phyloP scores from a whole-genome alignment of 768 basidiomycete species.

The Chalciporus piperatus region DNA sequence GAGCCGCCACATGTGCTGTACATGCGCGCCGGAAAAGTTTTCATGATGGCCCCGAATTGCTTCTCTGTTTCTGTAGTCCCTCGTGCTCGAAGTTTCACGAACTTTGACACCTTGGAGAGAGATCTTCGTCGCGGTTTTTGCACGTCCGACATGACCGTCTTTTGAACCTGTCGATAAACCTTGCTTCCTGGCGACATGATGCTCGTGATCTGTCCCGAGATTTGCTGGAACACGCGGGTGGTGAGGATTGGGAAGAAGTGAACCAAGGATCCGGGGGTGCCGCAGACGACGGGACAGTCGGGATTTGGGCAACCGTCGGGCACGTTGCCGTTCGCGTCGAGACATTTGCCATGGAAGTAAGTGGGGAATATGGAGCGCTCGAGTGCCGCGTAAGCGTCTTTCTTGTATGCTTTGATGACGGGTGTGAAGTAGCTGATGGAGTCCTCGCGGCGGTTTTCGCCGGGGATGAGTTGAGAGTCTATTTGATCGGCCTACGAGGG shows the following conservation, averaged over 20 bases:
- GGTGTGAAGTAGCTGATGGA: slow-evolving; percentile 43
- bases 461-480: slow-evolving; percentile 31
- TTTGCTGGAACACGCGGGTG: slow-evolving; percentile 48
- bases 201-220: slow-evolving; percentile 32
- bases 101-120: slow-evolving; percentile 6
- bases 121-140: slow-evolving; percentile 11
- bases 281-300: slow-evolving; percentile 74
- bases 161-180: slow-evolving; percentile 43
- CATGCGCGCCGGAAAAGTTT: slow-evolving; percentile 29
- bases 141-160: slow-evolving; percentile 38
- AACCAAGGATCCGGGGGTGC: slow-evolving; percentile 77
- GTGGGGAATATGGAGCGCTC: slow-evolving; percentile 60
- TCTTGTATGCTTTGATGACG: slow-evolving; percentile 44
- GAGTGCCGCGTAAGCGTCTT: slow-evolving; percentile 42
- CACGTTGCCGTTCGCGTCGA: slow-evolving; percentile 46
- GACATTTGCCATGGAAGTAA: slow-evolving; percentile 80
- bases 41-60: slow-evolving; percentile 35
- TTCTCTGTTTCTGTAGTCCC: slow-evolving; percentile 18
- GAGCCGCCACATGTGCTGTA: slow-evolving; percentile 45
- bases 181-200: slow-evolving; percentile 38
- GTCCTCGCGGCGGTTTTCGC: slow-evolving; percentile 18
- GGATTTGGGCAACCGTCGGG: slow-evolving; percentile 76
- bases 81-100: slow-evolving; percentile 16
- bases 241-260: slow-evolving; percentile 58
- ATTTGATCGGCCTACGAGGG: slow-evolving; percentile 36